Evolutionary conservation across 352 stramenopile species (phyloP).

Genomic region (Halophytophthora polymorphica): DNA sequence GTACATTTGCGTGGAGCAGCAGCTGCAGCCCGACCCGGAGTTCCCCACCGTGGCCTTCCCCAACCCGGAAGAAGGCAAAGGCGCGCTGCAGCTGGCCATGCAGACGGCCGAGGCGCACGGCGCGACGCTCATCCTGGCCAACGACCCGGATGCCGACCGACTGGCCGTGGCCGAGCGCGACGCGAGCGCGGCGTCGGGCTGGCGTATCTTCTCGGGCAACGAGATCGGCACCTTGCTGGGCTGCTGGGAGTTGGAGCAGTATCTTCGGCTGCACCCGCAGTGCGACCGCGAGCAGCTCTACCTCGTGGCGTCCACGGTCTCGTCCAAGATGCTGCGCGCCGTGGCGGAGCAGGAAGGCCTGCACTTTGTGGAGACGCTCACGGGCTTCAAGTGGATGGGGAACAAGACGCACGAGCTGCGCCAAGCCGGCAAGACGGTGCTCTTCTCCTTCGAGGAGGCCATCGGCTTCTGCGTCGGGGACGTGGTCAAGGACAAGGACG

Average conservation of each 20-base stretch:
- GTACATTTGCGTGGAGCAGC: slow-evolving; percentile 85
- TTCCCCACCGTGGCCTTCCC: slow-evolving; percentile 98
- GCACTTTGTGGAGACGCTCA: slow-evolving; percentile 96
- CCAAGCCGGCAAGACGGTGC: slow-evolving; percentile 86
- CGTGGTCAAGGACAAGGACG: slow-evolving; percentile 98
- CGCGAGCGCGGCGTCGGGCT: slow-evolving; percentile 61
- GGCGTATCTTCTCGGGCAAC: slow-evolving; percentile 97
- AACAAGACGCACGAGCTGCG: slow-evolving; percentile 84
- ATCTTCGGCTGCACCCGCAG: slow-evolving; percentile 51
- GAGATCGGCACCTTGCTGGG: slow-evolving; percentile 96
- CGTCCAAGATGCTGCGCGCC: slow-evolving; percentile 94
- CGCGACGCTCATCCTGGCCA: slow-evolving; percentile 93
- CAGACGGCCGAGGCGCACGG: slow-evolving; percentile 71
- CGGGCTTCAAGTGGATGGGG: slow-evolving; percentile 99
- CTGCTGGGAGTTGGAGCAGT: slow-evolving; percentile 87
- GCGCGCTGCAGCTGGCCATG: slow-evolving; percentile 94
- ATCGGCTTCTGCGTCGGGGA: slow-evolving; percentile 98
- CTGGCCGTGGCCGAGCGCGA: slow-evolving; percentile 94
- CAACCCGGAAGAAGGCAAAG: slow-evolving; percentile 97
- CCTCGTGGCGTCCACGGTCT: slow-evolving; percentile 95
- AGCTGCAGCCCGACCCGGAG: slow-evolving; percentile 92
- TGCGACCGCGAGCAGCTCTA: slow-evolving; percentile 65
- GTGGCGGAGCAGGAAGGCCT: slow-evolving; percentile 92
- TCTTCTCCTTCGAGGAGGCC: slow-evolving; percentile 98
- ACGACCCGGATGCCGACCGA: slow-evolving; percentile 98